phyloP scores from a whole-genome alignment of 169 alveolate species.

The Eimeria nieschulzi region DNA sequence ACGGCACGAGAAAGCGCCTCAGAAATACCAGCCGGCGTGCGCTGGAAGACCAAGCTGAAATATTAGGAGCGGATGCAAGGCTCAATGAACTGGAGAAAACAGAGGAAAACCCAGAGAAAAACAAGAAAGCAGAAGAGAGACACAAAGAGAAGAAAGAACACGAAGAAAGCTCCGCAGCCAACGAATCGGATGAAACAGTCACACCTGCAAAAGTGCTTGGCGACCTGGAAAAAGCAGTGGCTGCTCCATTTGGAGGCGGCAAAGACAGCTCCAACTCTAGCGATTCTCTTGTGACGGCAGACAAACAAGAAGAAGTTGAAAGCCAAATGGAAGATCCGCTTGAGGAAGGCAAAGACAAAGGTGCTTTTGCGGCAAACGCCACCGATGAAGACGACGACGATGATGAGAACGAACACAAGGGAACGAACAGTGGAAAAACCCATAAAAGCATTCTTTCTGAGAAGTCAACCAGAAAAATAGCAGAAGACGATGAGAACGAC shows the following conservation, averaged over 20 bases:
- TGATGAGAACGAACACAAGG: background rate
- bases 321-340: constrained; percentile 5
- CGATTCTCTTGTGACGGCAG: constrained; percentile 7
- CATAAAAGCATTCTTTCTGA: no score
- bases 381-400: constrained; percentile 10
- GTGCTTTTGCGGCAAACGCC: background rate
- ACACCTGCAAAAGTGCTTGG: background rate
- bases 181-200: background rate
- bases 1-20: no score
- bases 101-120: background rate
- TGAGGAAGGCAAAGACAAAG: background rate
- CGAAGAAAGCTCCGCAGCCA: background rate
- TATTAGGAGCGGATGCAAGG: background rate
- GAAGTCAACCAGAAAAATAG: background rate
- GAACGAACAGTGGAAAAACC: background rate
- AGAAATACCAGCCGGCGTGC: background rate
- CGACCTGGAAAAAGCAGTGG: background rate
- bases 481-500: background rate
- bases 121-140: background rate
- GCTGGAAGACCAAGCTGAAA: background rate
- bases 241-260: background rate
- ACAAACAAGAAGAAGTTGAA: background rate
- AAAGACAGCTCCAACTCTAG: background rate
- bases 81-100: background rate
- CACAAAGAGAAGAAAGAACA: constrained; percentile 6